Base-by-base conservation (phyloP, 2,329 filamentous ascomycete species). In the Dendrostoma leiphaemia region DNA sequence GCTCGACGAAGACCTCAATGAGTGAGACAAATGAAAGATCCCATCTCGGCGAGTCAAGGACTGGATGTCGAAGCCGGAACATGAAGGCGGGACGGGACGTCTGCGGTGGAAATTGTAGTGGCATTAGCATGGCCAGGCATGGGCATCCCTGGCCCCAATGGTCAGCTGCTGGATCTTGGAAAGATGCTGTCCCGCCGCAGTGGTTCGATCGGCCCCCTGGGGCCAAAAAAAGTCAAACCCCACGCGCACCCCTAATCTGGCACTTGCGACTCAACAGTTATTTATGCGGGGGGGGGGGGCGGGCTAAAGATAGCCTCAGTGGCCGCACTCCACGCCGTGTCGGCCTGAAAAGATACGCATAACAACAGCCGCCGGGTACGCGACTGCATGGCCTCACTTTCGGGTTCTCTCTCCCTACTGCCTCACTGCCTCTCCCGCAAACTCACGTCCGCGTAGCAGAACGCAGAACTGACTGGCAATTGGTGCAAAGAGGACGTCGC, bases 301-400 rank as follows among this genome's bases (percentile, higher is more conserved):
- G n/a, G 24, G 24, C 47, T 38, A 49, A 41, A 50, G 32, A 40
- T 50, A 50, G 48, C 26, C 35, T 41, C 35, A 19, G 31, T 6
- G 17, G 35, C 12, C 23, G 23, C 26, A 41, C 17, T 23, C 41
- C 28, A 21, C 23, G 44, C n/a, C n/a, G n/a, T n/a, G n/a, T n/a
- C n/a, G n/a, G n/a, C n/a, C n/a, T n/a, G n/a, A n/a, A n/a, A n/a
- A n/a, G n/a, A n/a, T n/a, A n/a, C n/a, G 28, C 12, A 32, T 46
- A 8, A 13, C 19, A 21, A 15, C 6, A 7, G 13, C 34, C 17
- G 6, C 34, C 17, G 13, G n/a, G 34, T 46, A 46, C 10, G 28
- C 44, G 29, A 19, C 41, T 24, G 29, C 28, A 12, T 13, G 32
- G 34, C 13, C 4, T 10, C 17, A 10, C 8, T 15, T 31, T 13